Base-by-base conservation (phyloP, 2,329 filamentous ascomycete species). In the Phaeophleospora eucalypticola region DNA sequence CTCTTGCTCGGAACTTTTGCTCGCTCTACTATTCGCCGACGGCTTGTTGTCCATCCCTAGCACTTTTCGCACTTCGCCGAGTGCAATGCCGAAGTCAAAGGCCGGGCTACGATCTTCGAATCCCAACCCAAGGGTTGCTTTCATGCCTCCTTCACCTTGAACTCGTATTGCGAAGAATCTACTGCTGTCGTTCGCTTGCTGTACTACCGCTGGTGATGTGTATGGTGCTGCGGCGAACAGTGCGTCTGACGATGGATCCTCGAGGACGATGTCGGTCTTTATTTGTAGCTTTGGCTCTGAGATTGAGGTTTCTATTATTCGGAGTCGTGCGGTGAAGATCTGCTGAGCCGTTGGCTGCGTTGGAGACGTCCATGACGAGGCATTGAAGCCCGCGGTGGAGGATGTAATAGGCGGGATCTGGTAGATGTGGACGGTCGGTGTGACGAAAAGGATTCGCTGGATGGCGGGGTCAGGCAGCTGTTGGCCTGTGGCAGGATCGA, bases 161-260 rank as follows among this genome's bases (percentile, higher is more conserved):
- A 95, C 88, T 12, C 86, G 77, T 29, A 95, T 65, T 4, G 89
- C 89, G 63, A 95, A 95, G 76, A 95, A 95, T 27, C 89, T 80
- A 51, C 80, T 83, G 62, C 82, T 87, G 65, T 95, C 89, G 17
- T 86, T 72, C 16, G 87, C 86, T 56, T 87, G 79, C 69, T 93
- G 87, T 38, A 95, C 86, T 4, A 78, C 79, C 15, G 74, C 74
- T 2, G 75, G 65, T 18, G 75, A 70, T 0, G 80, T 83, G 68
- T 94, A 95, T 0, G 89, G 89, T 1, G 86, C 85, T 1, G 87
- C 89, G 37, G 89, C 89, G 67, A 95, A 95, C 17, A 95, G 75
- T 59, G 87, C 79, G 20, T 86, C 87, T 0, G 74, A 82, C 18
- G 75, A 74, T 3, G 83, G 71, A 65, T 95, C 88, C 65, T 95